Conservation (phyloP, 495 filamentous ascomycete species). For the Coniosporium apollinis region DNA sequence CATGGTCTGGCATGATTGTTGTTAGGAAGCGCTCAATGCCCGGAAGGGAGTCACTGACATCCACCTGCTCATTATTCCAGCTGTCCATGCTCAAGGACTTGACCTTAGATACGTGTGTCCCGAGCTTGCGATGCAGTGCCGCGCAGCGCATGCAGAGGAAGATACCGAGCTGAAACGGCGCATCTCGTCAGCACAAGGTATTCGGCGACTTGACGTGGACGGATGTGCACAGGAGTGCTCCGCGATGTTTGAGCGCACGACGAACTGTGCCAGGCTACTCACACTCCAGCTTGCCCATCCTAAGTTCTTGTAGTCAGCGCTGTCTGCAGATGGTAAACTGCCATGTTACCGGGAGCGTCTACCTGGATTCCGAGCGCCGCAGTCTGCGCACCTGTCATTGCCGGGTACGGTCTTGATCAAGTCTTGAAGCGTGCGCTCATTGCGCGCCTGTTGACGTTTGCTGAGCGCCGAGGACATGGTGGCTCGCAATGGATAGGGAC, state of each 20-base stretch:
- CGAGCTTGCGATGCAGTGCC: slow-evolving; percentile 85
- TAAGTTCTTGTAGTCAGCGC: slow-evolving; percentile 18
- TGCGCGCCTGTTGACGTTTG: slow-evolving; percentile 94
- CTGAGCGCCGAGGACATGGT: slow-evolving; percentile 42
- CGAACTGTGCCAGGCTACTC: slow-evolving; percentile 26
- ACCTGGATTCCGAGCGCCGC: slow-evolving; percentile 84
- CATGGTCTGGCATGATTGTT: slow-evolving; percentile 66
- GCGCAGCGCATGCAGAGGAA: slow-evolving; percentile 98
- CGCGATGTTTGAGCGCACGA: neutral
- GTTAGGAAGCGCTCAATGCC: too few species aligned
- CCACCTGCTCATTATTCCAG: slow-evolving; percentile 89
- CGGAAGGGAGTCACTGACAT: slow-evolving; percentile 60
- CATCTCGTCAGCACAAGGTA: neutral
- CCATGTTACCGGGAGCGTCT: slow-evolving; percentile 19
- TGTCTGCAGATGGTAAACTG: neutral
- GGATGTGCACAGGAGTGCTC: slow-evolving; percentile 1
- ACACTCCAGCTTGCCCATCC: slow-evolving; percentile 99
- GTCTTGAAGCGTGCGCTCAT: slow-evolving; percentile 82
- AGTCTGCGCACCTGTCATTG: slow-evolving; percentile 92
- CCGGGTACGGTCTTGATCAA: slow-evolving; percentile 74
- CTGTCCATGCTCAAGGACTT: slow-evolving; percentile 97
- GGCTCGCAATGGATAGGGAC: neutral
- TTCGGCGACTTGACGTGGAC: too few species aligned
- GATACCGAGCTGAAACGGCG: slow-evolving; percentile 54
- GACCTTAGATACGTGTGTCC: slow-evolving; percentile 94